These are phyloP conservation scores for Irpex sp. DNA, from an alignment of 1,284 basidiomycete species.

Conservation along the genomic window DNA sequence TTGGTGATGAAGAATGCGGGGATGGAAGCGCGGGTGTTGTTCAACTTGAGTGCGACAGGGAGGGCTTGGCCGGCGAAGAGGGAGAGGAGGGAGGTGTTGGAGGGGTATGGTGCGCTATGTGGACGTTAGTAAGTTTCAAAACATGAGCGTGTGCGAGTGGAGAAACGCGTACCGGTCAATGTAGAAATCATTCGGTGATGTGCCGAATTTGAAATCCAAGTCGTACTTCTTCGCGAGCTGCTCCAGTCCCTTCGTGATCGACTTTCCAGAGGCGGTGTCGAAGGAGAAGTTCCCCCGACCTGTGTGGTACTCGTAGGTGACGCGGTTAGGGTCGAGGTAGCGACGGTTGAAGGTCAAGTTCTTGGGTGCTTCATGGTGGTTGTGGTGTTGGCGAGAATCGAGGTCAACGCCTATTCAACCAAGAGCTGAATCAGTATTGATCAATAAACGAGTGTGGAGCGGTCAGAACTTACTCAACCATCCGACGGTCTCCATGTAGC, in stretches of 20 bases:
- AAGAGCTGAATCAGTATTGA: neutral
- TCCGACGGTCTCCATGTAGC: conserved; percentile 87
- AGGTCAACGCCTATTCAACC: conserved; percentile 45
- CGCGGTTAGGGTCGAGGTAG: conserved; percentile 72
- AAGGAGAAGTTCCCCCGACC: conserved; percentile 41
- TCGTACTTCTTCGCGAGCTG: conserved; percentile 51
- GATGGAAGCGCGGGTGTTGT: conserved; percentile 55
- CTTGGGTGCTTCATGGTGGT: conserved; percentile 30
- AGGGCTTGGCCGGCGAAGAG: conserved; percentile 57
- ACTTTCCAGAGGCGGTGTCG: conserved; percentile 49
- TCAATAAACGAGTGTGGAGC: neutral
- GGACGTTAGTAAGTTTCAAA: neutral
- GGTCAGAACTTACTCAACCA: conserved; percentile 44
- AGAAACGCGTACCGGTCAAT: conserved; percentile 44
- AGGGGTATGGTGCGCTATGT: conserved; percentile 58
- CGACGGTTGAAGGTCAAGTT: conserved; percentile 63
- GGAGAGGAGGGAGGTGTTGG: conserved; percentile 58
- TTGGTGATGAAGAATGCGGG: conserved; percentile 73
- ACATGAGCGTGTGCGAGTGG: neutral
- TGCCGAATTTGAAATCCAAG: conserved; percentile 56
- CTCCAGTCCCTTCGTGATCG: conserved; percentile 53
- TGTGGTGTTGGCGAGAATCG: conserved; percentile 23
- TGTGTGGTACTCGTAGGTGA: conserved; percentile 72
- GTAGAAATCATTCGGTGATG: conserved; percentile 71
- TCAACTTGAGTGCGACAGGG: conserved; percentile 53